phyloP scores from a whole-genome alignment of 306 rosid species.

The Prunus kanzakura region DNA sequence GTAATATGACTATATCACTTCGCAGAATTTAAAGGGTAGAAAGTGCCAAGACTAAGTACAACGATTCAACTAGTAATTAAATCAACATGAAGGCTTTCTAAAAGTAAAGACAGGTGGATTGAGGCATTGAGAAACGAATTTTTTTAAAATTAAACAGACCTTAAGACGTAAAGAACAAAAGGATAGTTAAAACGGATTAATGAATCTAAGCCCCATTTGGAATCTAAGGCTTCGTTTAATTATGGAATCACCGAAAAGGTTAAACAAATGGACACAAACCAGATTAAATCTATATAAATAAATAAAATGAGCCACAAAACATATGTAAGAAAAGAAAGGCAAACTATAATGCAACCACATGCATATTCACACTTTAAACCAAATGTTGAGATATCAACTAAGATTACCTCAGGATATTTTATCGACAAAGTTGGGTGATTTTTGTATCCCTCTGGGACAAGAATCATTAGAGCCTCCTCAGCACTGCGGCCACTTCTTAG shows the following conservation, averaged over 20 bases:
- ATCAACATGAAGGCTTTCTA: not conserved
- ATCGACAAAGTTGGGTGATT: constrained; percentile 87
- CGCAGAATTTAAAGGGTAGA: not conserved
- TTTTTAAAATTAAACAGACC: not conserved
- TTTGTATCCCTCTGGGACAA: constrained; percentile 97
- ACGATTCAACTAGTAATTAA: not conserved
- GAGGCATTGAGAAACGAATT: not conserved
- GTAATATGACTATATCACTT: not conserved
- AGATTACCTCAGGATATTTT: constrained; percentile 91
- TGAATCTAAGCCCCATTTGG: not conserved
- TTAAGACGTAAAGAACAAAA: not conserved
- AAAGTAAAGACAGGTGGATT: not conserved
- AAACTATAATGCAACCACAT: not conserved
- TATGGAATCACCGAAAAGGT: not conserved
- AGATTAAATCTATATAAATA: not conserved
- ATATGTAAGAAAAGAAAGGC: not conserved
- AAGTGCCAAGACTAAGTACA: not conserved
- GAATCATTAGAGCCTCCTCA: constrained; percentile 96
- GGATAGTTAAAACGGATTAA: not conserved
- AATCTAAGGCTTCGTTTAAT: not conserved
- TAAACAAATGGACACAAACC: not conserved
- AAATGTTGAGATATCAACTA: not conserved
- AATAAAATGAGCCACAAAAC: not conserved
- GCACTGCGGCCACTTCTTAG: constrained; percentile 93
- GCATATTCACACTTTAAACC: not conserved